phyloP scores from a whole-genome alignment of 768 basidiomycete species.

The Fistulinella prunicolor region DNA sequence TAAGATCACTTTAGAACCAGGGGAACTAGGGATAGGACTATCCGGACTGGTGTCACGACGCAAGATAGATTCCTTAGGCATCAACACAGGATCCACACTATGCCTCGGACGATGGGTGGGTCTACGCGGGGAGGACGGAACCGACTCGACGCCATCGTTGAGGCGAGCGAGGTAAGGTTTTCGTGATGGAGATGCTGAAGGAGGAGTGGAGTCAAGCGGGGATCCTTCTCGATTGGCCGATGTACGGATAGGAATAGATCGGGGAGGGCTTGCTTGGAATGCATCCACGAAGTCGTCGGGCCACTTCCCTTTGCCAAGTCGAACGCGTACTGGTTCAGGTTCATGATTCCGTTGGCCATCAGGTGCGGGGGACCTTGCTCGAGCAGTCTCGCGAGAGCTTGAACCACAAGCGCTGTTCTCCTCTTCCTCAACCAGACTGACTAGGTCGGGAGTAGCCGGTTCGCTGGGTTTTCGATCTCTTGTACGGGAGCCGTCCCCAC shows the following conservation, averaged over 20 bases:
- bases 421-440: constrained; percentile 69
- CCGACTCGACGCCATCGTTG: constrained; percentile 46
- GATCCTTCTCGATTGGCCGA: constrained; percentile 22
- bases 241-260: constrained; percentile 28
- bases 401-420: constrained; percentile 51
- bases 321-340: constrained; percentile 40
- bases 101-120: constrained; percentile 65
- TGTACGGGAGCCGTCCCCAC: constrained; percentile 26
- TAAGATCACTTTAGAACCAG: constrained; percentile 45
- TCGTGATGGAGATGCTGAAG: constrained; percentile 47
- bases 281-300: constrained; percentile 76
- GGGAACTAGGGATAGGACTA: constrained; percentile 33
- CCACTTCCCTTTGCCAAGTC: constrained; percentile 78
- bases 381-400: constrained; percentile 36
- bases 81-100: constrained; percentile 53
- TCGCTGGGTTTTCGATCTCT: constrained; percentile 69
- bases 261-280: constrained; percentile 38
- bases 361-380: constrained; percentile 15
- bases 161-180: constrained; percentile 53
- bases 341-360: constrained; percentile 24
- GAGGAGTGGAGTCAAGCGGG: constrained; percentile 26
- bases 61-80: constrained; percentile 48
- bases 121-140: constrained; percentile 40
- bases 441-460: constrained; percentile 55
- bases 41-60: constrained; percentile 62